phyloP scores from a whole-genome alignment of 169 alveolate genomes.

The Eimeria maxima region DNA sequence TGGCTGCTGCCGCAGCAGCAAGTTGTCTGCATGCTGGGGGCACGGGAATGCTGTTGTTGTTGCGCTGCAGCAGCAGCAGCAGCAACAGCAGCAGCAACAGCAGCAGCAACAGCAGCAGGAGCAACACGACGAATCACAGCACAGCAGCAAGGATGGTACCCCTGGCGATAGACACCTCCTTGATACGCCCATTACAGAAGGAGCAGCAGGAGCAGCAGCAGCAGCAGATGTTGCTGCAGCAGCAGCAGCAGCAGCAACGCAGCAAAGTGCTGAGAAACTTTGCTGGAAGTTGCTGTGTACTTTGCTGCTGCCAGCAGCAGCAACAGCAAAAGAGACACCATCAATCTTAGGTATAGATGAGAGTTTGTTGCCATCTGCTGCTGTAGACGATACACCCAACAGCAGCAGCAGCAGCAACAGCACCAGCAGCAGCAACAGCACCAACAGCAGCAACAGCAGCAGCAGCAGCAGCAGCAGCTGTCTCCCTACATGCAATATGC shows the following conservation, averaged over 20 bases:
- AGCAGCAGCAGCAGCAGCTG: slow-evolving; percentile 43
- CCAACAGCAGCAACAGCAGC: slow-evolving; percentile 22
- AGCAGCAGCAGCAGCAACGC: not conserved
- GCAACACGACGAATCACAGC: not conserved
- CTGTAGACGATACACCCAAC: not conserved
- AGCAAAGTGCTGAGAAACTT: not conserved
- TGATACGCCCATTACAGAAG: too few relatives aligned
- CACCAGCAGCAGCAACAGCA: slow-evolving; percentile 1
- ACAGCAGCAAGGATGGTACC: not conserved
- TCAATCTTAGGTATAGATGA: not conserved
- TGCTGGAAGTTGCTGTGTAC: slow-evolving; percentile 46
- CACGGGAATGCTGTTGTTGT: not conserved
- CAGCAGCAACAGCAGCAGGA: not conserved
- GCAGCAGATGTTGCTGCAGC: slow-evolving; percentile 2
- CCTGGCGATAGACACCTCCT: not conserved
- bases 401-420: slow-evolving; percentile 3
- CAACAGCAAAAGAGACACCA: not conserved
- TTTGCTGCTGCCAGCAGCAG: slow-evolving; percentile 51
- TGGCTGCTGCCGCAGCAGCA: slow-evolving; percentile 18
- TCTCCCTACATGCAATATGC: not conserved
- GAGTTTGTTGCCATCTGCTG: not conserved
- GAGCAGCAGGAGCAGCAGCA: not conserved
- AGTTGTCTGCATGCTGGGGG: not conserved
- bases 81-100: slow-evolving; percentile 29
- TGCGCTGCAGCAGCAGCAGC: slow-evolving; percentile 59